Conservation (phyloP, 805 yeast species). For the Sugiyamaella marilandica region DNA sequence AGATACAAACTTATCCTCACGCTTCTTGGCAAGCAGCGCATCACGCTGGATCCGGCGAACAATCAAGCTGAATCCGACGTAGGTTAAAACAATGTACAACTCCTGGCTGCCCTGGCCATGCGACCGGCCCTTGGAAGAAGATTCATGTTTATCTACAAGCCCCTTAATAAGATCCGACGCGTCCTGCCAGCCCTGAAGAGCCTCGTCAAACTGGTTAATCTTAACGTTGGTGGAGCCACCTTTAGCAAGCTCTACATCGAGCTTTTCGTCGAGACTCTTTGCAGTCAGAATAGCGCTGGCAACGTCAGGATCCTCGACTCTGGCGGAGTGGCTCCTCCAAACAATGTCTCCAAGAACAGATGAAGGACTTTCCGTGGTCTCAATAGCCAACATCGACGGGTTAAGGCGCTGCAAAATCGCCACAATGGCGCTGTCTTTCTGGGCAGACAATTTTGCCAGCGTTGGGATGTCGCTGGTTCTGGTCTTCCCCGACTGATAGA, state of each 20-base stretch:
- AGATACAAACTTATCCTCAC: conserved; percentile 12
- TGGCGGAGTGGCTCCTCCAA: conserved; percentile 62
- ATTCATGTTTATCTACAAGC: conserved; percentile 45
- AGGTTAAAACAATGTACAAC: conserved; percentile 71
- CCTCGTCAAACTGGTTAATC: conserved; percentile 49
- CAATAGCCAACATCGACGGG: conserved; percentile 25
- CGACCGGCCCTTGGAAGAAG: conserved; percentile 27
- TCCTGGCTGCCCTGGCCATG: conserved; percentile 56
- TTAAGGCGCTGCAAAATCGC: conserved; percentile 38
- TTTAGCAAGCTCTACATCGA: conserved; percentile 11
- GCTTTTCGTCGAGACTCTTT: conserved; percentile 20
- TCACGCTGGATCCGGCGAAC: conserved; percentile 73
- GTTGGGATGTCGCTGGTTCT: conserved; percentile 46
- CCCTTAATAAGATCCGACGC: conserved; percentile 55
- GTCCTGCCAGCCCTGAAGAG: conserved; percentile 64
- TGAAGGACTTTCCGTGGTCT: conserved; percentile 19
- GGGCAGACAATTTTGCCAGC: conserved; percentile 43
- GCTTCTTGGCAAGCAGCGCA: conserved; percentile 35
- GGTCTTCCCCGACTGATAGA: conserved; percentile 38
- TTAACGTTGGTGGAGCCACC: conserved; percentile 29
- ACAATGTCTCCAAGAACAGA: conserved; percentile 42
- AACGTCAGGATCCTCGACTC: conserved; percentile 63
- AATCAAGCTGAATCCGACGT: conserved; percentile 61
- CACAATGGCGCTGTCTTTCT: conserved; percentile 34
- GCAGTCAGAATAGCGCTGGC: conserved; percentile 41